Evolutionary conservation across 176 grass and related monocot genomes (phyloP).

Genomic region (Musa troglodytarum): DNA sequence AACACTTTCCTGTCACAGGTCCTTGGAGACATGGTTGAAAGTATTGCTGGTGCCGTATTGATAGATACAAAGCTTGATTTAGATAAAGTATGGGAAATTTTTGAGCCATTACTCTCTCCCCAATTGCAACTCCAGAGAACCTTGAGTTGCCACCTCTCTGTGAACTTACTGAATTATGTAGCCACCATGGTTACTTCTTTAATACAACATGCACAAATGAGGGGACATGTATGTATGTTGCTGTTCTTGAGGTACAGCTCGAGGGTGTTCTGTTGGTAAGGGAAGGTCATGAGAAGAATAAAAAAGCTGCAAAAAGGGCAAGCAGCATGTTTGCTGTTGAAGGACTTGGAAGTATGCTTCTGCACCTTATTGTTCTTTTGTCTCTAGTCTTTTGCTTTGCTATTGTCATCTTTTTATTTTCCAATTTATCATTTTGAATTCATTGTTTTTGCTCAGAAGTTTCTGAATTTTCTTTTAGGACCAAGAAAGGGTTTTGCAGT

Average conservation of each 20-base stretch:
- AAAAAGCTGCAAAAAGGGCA: conserved; percentile 67
- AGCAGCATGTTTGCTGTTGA: conserved; percentile 63
- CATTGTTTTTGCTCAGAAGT: neutral
- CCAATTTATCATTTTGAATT: neutral
- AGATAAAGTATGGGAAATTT: conserved; percentile 50
- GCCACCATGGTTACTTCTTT: conserved; percentile 59
- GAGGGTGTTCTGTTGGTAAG: conserved; percentile 50
- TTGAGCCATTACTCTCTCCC: conserved; percentile 71
- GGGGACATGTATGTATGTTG: conserved; percentile 47
- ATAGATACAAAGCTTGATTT: conserved; percentile 81
- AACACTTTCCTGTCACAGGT: conserved; percentile 29
- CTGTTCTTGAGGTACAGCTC: conserved; percentile 56
- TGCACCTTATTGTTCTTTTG: neutral
- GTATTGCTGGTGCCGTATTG: conserved; percentile 70
- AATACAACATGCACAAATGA: conserved; percentile 39
- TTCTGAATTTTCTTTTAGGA: neutral
- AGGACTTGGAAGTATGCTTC: conserved; percentile 60
- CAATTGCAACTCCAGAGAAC: conserved; percentile 85
- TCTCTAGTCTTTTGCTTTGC: neutral
- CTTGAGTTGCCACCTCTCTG: conserved; percentile 63
- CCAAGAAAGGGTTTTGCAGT: neutral
- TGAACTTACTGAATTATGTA: conserved; percentile 63
- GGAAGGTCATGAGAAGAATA: conserved; percentile 44
- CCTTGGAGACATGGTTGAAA: conserved; percentile 94
- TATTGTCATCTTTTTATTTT: neutral